Conservation (phyloP, 345 rosid species). For the Hibiscus tridactylites region DNA sequence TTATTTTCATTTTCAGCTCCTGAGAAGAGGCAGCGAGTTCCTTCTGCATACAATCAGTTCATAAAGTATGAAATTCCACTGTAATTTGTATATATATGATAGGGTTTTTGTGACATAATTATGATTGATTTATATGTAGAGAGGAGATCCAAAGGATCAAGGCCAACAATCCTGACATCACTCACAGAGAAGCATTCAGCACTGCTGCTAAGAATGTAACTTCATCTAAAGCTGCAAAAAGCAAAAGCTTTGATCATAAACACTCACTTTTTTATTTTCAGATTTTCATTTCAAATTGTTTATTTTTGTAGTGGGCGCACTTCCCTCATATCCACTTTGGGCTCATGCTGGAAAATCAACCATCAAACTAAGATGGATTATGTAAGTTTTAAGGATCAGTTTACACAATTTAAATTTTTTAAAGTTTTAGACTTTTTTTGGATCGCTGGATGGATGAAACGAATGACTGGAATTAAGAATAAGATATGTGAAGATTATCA, state of each 20-base stretch:
- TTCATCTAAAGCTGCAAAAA: neutral
- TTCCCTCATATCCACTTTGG: conserved; percentile 9
- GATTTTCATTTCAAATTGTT: neutral
- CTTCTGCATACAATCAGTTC: no score
- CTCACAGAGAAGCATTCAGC: conserved; percentile 97
- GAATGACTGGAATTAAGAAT: no score
- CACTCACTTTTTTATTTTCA: no score
- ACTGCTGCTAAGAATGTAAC: conserved; percentile 97
- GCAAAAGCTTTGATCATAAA: no score
- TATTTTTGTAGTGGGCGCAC: conserved; percentile 44
- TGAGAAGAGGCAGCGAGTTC: no score
- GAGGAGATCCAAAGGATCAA: conserved; percentile 18
- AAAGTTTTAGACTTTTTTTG: no score
- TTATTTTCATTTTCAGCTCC: conserved; percentile 51
- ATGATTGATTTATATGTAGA: no score
- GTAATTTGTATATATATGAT: no score
- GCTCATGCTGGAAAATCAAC: neutral
- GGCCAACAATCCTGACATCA: conserved; percentile 84
- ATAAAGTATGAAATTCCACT: no score
- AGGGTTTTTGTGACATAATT: no score
- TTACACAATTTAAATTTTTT: neutral
- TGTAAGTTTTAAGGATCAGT: neutral
- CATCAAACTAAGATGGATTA: neutral
- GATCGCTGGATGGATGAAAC: no score
- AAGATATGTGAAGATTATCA: no score